phyloP scores from a whole-genome alignment of 1,284 basidiomycete species.

The Marasmius tenuissimus region DNA sequence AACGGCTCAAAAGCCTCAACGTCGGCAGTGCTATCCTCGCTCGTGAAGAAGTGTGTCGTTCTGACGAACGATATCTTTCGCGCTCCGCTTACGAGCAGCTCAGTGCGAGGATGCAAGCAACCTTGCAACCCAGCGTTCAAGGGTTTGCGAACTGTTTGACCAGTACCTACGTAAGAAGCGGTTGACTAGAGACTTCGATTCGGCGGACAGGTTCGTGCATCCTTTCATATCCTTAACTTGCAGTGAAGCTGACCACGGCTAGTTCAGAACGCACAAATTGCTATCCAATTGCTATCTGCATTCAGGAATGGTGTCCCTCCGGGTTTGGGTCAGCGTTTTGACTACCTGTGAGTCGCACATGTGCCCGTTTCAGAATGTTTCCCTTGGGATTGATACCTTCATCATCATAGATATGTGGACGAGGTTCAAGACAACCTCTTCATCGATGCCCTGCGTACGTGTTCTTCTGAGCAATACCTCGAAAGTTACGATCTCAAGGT shows the following conservation, averaged over 20 bases:
- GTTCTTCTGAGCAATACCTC: slow-evolving; percentile 35
- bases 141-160: slow-evolving; percentile 57
- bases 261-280: slow-evolving; percentile 53
- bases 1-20: slow-evolving; percentile 66
- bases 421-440: slow-evolving; percentile 74
- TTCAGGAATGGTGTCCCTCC: slow-evolving; percentile 32
- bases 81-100: slow-evolving; percentile 45
- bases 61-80: slow-evolving; percentile 39
- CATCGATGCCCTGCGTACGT: slow-evolving; percentile 61
- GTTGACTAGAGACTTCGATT: slow-evolving; percentile 48
- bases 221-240: slow-evolving; percentile 34
- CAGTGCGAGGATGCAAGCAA: slow-evolving; percentile 51
- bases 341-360: slow-evolving; percentile 51
- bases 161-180: slow-evolving; percentile 51
- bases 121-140: slow-evolving; percentile 46
- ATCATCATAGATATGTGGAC: slow-evolving; percentile 57
- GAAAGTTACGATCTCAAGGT: not conserved
- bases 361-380: not conserved
- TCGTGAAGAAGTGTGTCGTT: slow-evolving; percentile 47
- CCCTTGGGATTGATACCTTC: not conserved
- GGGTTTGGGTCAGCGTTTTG: slow-evolving; percentile 38
- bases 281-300: slow-evolving; percentile 69
- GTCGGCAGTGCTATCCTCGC: slow-evolving; percentile 70
- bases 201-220: slow-evolving; percentile 54
- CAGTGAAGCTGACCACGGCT: slow-evolving; percentile 9